Base-by-base conservation (phyloP, 768 basidiomycete genomes). In the Boletus pseudo-olivaceus region DNA sequence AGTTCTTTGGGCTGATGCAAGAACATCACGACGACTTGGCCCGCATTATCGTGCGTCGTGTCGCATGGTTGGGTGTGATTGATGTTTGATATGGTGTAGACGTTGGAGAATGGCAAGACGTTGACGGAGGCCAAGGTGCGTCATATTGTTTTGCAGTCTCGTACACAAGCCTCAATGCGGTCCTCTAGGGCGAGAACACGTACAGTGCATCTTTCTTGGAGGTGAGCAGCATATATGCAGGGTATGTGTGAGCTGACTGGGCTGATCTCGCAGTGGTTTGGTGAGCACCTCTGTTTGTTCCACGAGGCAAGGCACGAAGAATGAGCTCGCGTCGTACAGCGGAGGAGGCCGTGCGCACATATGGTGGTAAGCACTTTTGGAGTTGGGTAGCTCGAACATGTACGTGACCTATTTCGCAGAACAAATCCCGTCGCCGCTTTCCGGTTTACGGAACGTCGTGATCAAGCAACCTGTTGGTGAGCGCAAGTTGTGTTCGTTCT, bases 61-160 rank as follows among this genome's bases (percentile, higher is more conserved):
- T 49, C 15, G 37, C 23, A 38, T 46, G 20, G 38, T 34, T 27
- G 33, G 46, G 17, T 42, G 32, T 49, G 33, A 29, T 58, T 43
- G 42, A 55, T 27, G 35, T 39, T 62, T 62, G 33, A 63, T 55
- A 3, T 43, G 47, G 42, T 45, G 37, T 69, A 93, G 91, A 95
- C 93, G 7, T 73, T 94, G 55, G 97, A 99, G 75, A 99, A 99
- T 65, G 97, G 97, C 34, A 99, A 98, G 74, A 80, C 93, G 8
- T 74, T 97, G 41, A 74, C 76, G 0, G 94, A 98, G 60, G 90
- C 82, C 34, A 88, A 90, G 81, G 90, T 88, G 57, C 2, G 48
- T 39, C 29, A 14, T 45, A 44, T 29, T 7, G 23, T 23, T 20
- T 12, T 41, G 35, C 23, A 23, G n/a, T 19, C 23, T 39, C 17